These are phyloP conservation scores for Panaeolus papilionaceus DNA, from an alignment of 768 basidiomycete genomes.

Conservation along the genomic window DNA sequence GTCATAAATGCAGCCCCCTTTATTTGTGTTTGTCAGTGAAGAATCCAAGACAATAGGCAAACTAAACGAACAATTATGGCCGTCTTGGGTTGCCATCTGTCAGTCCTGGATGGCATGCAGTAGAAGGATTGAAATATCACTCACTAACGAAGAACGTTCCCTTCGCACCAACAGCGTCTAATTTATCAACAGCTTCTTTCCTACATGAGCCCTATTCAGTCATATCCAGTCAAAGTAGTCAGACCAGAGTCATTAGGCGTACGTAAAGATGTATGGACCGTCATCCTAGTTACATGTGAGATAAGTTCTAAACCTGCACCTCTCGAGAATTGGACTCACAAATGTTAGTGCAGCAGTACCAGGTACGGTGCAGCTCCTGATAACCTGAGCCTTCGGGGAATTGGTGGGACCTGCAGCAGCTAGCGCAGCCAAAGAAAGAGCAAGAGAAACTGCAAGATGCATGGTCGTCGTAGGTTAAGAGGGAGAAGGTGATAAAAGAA, in stretches of 20 bases:
- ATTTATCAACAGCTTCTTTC: conserved; percentile 35
- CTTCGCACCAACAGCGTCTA: conserved; percentile 36
- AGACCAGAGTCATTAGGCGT: conserved; percentile 13
- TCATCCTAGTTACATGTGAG: conserved; percentile 21
- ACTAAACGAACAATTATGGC: conserved; percentile 37
- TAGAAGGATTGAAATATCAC: conserved; percentile 18
- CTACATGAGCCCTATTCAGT: conserved; percentile 25
- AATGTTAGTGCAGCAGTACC: conserved; percentile 49
- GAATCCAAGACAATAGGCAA: background rate
- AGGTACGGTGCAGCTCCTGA: conserved; percentile 41
- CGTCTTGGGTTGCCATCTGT: conserved; percentile 30
- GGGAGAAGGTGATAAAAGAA: background rate
- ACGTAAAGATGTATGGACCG: conserved; percentile 33
- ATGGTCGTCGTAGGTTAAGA: background rate
- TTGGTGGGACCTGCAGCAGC: conserved; percentile 2
- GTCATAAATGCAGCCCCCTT: conserved; percentile 47
- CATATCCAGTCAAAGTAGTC: background rate
- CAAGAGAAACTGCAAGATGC: conserved; percentile 17
- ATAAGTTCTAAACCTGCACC: background rate
- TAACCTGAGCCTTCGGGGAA: conserved; percentile 32
- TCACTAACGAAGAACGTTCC: conserved; percentile 51
- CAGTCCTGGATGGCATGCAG: background rate
- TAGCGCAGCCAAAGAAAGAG: conserved; percentile 15
- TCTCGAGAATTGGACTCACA: conserved; percentile 31
- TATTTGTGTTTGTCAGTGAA: background rate